Conservation (phyloP, 2,329 filamentous ascomycete genomes). For the Verticillium klebahnii region DNA sequence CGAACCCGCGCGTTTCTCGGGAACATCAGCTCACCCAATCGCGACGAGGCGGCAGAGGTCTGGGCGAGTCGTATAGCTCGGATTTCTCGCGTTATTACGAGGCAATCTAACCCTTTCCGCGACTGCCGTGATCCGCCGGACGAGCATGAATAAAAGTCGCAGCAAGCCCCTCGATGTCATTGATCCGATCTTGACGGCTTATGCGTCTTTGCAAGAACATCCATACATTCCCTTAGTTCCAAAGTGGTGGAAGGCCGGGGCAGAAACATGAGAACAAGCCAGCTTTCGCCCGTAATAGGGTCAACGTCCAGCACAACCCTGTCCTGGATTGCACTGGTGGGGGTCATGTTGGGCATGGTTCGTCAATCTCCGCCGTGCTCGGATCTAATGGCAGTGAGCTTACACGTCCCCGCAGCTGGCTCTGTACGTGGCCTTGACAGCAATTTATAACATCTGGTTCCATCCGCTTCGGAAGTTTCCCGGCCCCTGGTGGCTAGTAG, state of each 20-base stretch:
- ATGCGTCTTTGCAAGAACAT: background rate
- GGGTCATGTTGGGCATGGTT: background rate
- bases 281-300: background rate
- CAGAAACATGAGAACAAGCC: background rate
- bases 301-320: background rate
- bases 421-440: background rate
- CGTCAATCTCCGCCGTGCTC: background rate
- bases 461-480: constrained; percentile 25
- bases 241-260: background rate
- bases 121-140: background rate
- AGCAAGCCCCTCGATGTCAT: background rate
- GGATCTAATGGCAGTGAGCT: background rate
- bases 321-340: background rate
- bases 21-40: background rate
- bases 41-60: background rate
- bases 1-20: background rate
- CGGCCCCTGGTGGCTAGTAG: constrained; percentile 14
- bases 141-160: background rate
- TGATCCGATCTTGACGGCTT: background rate
- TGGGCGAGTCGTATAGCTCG: background rate
- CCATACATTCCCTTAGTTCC: background rate
- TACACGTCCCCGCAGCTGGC: background rate
- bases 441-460: constrained; percentile 21
- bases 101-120: background rate
- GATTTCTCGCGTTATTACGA: background rate